A percentile compares a stretch with the other conserved stretches of the same genome.
phyloP scores from a whole-genome alignment of 306 rosid genomes.

The Alnus rubra region DNA sequence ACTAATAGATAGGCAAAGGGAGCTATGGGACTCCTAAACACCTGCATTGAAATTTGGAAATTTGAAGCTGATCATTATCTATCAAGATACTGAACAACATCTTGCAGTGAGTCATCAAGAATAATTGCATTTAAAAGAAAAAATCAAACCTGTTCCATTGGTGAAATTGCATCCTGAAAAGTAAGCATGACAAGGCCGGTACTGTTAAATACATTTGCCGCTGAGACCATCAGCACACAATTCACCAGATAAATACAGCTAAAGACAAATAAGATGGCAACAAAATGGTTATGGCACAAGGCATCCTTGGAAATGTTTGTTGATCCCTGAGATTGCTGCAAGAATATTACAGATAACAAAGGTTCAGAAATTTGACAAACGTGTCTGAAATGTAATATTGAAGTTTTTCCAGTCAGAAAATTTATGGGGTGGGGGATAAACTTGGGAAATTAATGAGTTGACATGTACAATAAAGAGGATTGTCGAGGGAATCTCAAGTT shows the following conservation, averaged over 20 bases:
- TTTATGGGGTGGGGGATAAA: not conserved
- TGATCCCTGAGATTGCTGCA: conserved; percentile 62
- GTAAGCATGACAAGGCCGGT: conserved; percentile 66
- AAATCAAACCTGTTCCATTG: conserved; percentile 74
- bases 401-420: not conserved
- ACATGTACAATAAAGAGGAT: not conserved
- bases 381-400: conserved; percentile 9
- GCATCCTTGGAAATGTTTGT: conserved; percentile 58
- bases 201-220: conserved; percentile 65
- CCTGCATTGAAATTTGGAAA: conserved; percentile 45
- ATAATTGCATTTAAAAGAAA: conserved; percentile 4
- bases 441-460: not conserved
- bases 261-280: conserved; percentile 68
- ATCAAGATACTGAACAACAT: conserved; percentile 10
- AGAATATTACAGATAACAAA: conserved; percentile 25
- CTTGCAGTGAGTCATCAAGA: conserved; percentile 16
- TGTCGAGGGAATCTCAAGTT: not conserved
- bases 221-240: conserved; percentile 61
- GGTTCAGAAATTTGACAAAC: conserved; percentile 36
- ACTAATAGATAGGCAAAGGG: conserved; percentile 57
- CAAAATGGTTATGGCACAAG: conserved; percentile 76
- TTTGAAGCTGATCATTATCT: conserved; percentile 26
- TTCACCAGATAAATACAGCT: conserved; percentile 79
- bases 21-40: conserved; percentile 64
- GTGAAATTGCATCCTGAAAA: conserved; percentile 73